Base-by-base conservation (phyloP, 1,139 yeast genomes). In the Blastobotrys ciferrii region DNA sequence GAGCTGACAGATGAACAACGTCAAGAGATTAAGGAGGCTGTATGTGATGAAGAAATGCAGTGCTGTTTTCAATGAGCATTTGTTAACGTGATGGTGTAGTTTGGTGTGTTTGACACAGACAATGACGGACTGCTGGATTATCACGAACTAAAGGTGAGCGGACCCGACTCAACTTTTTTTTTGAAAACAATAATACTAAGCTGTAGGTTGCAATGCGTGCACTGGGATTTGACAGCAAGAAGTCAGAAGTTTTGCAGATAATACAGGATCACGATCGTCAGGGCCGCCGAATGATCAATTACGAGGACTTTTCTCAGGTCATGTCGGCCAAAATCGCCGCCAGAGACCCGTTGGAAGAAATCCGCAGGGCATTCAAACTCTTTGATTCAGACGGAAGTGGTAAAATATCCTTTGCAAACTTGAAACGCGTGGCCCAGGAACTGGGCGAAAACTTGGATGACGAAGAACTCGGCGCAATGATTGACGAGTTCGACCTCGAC, bases 401-500 rank as follows among this genome's bases (percentile, higher is more conserved):
- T 0, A 85, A 83, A 65, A 92, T 94, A 49, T 74, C 65, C 51
- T 73, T 92, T 47, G 78, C 92, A 57, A 87, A 91, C 62, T 75
- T 94, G 51, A 80, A 95, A 67, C 77, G 94, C 53, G 96, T 92
- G 1, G 95, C 98, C 14, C 86, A 86, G 61, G 98, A 92, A 57
- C 71, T 94, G 53, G 97, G 97, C 1, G 98, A 94, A 66, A 87
- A 85, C 60, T 72, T 94, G 52, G 84, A 88, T 7, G 98, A 92
- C 57, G 96, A 89, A 52, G 98, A 94, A 61, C 74, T 94, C 49
- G 78, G 86, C 57, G 97, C 98, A 11, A 92, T 94, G 98, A 92
- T 94, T 57, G 97, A 91, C 55, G 98, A 92, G 68, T 94, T 94
- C 63, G 99, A 94, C 68, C 71, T 92, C 51, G 98, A 94, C 66